Percentiles rank a stretch among this genome's conserved stretches.
Evolutionary conservation across 1,284 basidiomycete genomes (phyloP).

Genomic region (Tilletia caries): DNA sequence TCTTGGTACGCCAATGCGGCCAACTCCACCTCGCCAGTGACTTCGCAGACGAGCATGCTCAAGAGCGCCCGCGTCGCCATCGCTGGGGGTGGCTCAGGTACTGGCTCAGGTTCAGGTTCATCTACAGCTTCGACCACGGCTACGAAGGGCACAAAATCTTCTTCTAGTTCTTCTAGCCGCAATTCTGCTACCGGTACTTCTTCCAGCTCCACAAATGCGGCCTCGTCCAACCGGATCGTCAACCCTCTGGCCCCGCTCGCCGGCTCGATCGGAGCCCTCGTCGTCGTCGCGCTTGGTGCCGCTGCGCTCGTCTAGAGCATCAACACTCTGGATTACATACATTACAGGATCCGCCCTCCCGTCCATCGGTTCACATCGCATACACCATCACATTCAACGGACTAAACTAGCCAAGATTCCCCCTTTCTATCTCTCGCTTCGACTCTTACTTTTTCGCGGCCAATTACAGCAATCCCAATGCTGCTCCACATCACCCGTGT

Average conservation of each 20-base stretch:
- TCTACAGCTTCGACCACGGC: background rate
- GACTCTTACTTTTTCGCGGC: too few species aligned
- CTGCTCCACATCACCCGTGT: too few species aligned
- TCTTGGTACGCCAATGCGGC: conserved; percentile 42
- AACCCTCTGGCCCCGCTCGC: background rate
- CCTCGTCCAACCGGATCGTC: too few species aligned
- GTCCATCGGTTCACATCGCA: too few species aligned
- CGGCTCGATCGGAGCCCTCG: background rate
- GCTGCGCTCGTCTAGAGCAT: background rate
- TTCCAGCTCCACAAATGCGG: too few species aligned
- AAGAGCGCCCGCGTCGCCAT: conserved; percentile 9
- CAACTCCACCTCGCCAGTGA: conserved; percentile 6
- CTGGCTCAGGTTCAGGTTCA: background rate
- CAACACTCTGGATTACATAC: background rate
- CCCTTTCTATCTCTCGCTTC: too few species aligned
- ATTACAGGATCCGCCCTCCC: too few species aligned
- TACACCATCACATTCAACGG: too few species aligned
- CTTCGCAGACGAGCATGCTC: conserved; percentile 16
- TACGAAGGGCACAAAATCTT: background rate
- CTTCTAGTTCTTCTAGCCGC: background rate
- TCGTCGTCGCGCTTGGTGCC: background rate
- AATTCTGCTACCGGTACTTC: background rate
- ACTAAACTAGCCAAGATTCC: too few species aligned
- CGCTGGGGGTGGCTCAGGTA: background rate
- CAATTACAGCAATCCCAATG: too few species aligned